Evolutionary conservation across 345 rosid species (phyloP).

Genomic region (Gossypium bickii): DNA sequence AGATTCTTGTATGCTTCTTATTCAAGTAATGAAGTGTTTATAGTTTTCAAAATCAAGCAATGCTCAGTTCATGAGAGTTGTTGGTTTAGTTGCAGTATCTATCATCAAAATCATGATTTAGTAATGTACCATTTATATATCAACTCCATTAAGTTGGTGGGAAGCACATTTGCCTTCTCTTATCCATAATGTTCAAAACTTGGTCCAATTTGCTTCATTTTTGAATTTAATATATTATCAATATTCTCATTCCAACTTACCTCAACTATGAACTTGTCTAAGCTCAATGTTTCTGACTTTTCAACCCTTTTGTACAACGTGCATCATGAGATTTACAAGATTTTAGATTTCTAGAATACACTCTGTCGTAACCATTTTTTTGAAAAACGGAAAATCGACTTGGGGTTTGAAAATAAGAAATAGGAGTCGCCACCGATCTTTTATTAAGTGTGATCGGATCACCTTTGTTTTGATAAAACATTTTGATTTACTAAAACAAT

Average conservation of each 20-base stretch:
- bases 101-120: too few relatives aligned
- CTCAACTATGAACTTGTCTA: background rate
- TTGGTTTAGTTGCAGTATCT: background rate
- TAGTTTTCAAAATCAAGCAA: constrained; percentile 1
- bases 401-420: too few relatives aligned
- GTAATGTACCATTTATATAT: too few relatives aligned
- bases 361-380: too few relatives aligned
- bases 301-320: background rate
- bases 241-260: background rate
- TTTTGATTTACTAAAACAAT: too few relatives aligned
- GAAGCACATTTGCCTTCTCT: too few relatives aligned
- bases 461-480: too few relatives aligned
- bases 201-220: background rate
- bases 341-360: background rate
- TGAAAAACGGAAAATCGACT: too few relatives aligned
- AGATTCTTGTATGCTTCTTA: constrained; percentile 31
- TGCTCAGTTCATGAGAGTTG: background rate
- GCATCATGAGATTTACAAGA: background rate
- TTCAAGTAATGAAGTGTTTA: background rate
- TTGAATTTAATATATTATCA: background rate
- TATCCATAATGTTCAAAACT: background rate
- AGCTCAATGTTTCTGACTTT: background rate
- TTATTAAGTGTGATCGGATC: too few relatives aligned
- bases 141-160: too few relatives aligned
- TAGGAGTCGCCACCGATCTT: too few relatives aligned